Percentiles rank a stretch among this genome's conserved stretches.
phyloP scores from a whole-genome alignment of 2,329 filamentous ascomycete genomes.

The Gliomastix tumulicola region DNA sequence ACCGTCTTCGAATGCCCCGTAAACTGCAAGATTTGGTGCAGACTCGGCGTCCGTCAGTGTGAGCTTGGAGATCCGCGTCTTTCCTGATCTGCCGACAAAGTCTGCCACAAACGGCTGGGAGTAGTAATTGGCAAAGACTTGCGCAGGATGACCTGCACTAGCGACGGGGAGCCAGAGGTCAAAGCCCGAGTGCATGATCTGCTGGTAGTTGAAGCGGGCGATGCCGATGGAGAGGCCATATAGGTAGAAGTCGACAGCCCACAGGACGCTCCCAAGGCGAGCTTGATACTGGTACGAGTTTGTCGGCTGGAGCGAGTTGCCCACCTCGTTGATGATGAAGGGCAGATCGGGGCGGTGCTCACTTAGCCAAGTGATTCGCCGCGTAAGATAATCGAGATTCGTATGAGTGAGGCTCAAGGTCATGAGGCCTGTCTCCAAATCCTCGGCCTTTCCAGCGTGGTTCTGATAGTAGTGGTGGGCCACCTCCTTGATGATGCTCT shows the following conservation, averaged over 20 bases:
- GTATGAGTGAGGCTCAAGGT: slow-evolving; percentile 3
- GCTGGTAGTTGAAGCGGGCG: slow-evolving; percentile 26
- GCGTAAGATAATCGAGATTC: slow-evolving; percentile 17
- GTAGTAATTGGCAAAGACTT: slow-evolving; percentile 26
- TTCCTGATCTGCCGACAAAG: slow-evolving; percentile 23
- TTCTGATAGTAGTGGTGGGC: slow-evolving; percentile 30
- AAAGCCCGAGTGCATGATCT: slow-evolving; percentile 24
- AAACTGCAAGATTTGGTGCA: slow-evolving; percentile 17
- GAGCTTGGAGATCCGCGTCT: slow-evolving; percentile 8
- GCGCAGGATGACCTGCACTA: slow-evolving; percentile 15
- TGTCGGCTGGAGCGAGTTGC: slow-evolving; percentile 21
- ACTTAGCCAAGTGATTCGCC: slow-evolving; percentile 21
- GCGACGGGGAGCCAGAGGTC: slow-evolving; percentile 19
- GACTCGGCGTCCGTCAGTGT: slow-evolving; percentile 11
- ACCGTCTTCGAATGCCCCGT: slow-evolving; percentile 20
- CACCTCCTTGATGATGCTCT: slow-evolving; percentile 21
- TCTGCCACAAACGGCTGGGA: slow-evolving; percentile 26
- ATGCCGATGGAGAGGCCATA: slow-evolving; percentile 24
- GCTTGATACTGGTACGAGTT: slow-evolving; percentile 23
- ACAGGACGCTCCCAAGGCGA: slow-evolving; percentile 24
- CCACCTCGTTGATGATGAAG: slow-evolving; percentile 26
- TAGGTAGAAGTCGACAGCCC: slow-evolving; percentile 28
- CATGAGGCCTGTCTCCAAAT: slow-evolving; percentile 20
- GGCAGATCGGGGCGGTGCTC: slow-evolving; percentile 18
- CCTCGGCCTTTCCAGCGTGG: slow-evolving; percentile 15